Conservation (phyloP, 805 yeast species). For the Lachancea nothofagi region DNA sequence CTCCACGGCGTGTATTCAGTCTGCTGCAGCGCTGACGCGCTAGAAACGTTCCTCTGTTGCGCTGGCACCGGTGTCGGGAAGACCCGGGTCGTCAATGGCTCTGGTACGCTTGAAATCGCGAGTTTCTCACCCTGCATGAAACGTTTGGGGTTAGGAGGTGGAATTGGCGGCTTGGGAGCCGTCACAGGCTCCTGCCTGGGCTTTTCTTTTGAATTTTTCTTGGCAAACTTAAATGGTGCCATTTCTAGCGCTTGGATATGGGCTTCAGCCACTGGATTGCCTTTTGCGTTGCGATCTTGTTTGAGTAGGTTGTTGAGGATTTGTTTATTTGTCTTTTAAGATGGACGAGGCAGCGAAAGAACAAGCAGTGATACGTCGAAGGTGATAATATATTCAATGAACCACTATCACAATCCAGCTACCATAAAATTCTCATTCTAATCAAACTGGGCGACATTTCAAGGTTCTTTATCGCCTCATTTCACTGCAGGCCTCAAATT, state of each 20-base stretch:
- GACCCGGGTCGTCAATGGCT: background rate
- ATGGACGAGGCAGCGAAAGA: too few species aligned
- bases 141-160: constrained; percentile 10
- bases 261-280: background rate
- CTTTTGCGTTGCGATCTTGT: too few species aligned
- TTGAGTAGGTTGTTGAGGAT: too few species aligned
- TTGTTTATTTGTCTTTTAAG: too few species aligned
- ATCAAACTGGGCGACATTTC: too few species aligned
- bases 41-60: constrained; percentile 30
- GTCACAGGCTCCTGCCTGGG: constrained; percentile 14
- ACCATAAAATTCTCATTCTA: too few species aligned
- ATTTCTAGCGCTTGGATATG: constrained; percentile 23
- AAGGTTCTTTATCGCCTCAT: too few species aligned
- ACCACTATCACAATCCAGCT: too few species aligned
- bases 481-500: too few species aligned
- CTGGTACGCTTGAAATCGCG: constrained; percentile 1
- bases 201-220: constrained; percentile 38
- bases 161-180: constrained; percentile 12
- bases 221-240: constrained; percentile 58
- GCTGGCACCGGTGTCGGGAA: constrained; percentile 11
- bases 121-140: constrained; percentile 3
- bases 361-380: too few species aligned
- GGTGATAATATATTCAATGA: too few species aligned
- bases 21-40: constrained; percentile 24
- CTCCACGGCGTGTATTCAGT: constrained; percentile 55